Base-by-base conservation (phyloP, 108 stramenopile species). In the Cafeteria roenbergensis region DNA sequence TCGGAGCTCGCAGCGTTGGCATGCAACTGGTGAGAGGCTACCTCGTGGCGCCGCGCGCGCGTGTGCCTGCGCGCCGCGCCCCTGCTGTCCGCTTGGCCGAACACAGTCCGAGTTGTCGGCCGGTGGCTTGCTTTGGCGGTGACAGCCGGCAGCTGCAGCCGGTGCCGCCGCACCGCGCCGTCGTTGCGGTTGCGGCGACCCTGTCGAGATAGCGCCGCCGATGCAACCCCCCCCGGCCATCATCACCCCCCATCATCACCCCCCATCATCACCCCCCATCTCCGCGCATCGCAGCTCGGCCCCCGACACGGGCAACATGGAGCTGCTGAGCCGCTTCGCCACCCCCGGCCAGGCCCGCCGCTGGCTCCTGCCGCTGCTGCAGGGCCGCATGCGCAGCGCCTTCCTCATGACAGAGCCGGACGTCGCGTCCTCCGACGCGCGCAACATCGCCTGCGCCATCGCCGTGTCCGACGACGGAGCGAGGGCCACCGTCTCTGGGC, bases 221-320 rank as follows among this genome's bases (percentile, higher is more conserved):
- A 59, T 28, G 28, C 30, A 17, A 59, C 58, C 34, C 29, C 29
- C 58, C 24, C 34, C 25, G n/a, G n/a, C n/a, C n/a, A n/a, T n/a
- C n/a, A n/a, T n/a, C n/a, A n/a, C n/a, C n/a, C n/a, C n/a, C n/a
- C n/a, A n/a, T n/a, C n/a, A n/a, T n/a, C n/a, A n/a, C n/a, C n/a
- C n/a, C n/a, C n/a, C n/a, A n/a, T n/a, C n/a, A n/a, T n/a, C n/a
- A n/a, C n/a, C n/a, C n/a, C n/a, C n/a, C n/a, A n/a, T n/a, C n/a
- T n/a, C n/a, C n/a, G n/a, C n/a, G n/a, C n/a, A n/a, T n/a, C n/a
- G n/a, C n/a, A n/a, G n/a, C 68, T 78, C 78, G 37, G 91, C 95
- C 42, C 95, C 95, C 1, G 92, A 96, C 66, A 94, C 95, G 17
- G 95, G 95, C 17, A 96, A 96, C 77, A 96, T 96, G 95, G 92